Conservation (phyloP, 352 stramenopile species). For the Globisporangium nodosum region DNA sequence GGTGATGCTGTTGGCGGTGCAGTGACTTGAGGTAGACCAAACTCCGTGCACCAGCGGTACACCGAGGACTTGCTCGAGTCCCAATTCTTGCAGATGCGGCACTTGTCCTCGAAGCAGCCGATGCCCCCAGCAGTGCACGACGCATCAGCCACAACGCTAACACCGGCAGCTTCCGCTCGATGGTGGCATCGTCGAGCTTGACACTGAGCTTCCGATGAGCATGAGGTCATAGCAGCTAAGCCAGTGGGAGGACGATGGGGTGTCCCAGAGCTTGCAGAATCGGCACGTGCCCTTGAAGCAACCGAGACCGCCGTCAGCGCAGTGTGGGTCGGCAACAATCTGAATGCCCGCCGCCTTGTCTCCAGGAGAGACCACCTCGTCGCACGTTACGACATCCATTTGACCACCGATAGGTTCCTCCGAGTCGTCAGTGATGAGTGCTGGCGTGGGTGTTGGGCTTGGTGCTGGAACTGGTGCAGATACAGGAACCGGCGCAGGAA, state of each 20-base stretch:
- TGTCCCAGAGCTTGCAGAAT: slow-evolving; percentile 17
- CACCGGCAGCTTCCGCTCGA: slow-evolving; percentile 2
- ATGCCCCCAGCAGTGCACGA: slow-evolving; percentile 12
- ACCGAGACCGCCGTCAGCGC: slow-evolving; percentile 15
- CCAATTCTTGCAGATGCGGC: slow-evolving; percentile 26
- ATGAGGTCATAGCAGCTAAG: neutral
- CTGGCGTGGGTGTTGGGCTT: neutral
- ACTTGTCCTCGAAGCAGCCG: slow-evolving; percentile 22
- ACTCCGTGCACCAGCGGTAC: slow-evolving; percentile 10
- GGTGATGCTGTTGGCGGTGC: neutral
- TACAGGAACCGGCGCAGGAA: too few relatives aligned
- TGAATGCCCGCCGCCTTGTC: slow-evolving; percentile 11
- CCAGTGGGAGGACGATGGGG: neutral
- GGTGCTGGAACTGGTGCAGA: neutral
- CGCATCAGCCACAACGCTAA: slow-evolving; percentile 9
- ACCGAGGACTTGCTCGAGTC: slow-evolving; percentile 12
- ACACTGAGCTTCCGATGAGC: neutral
- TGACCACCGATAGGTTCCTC: neutral
- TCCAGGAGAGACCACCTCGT: slow-evolving; percentile 10
- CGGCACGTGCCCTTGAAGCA: slow-evolving; percentile 23
- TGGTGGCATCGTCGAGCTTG: too few relatives aligned
- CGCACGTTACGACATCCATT: slow-evolving; percentile 1
- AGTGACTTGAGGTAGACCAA: neutral
- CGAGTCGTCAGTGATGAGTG: neutral
- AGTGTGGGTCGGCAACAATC: slow-evolving; percentile 12